Base-by-base conservation (phyloP, 148 eudicot species). In the Suaeda aralocaspica region DNA sequence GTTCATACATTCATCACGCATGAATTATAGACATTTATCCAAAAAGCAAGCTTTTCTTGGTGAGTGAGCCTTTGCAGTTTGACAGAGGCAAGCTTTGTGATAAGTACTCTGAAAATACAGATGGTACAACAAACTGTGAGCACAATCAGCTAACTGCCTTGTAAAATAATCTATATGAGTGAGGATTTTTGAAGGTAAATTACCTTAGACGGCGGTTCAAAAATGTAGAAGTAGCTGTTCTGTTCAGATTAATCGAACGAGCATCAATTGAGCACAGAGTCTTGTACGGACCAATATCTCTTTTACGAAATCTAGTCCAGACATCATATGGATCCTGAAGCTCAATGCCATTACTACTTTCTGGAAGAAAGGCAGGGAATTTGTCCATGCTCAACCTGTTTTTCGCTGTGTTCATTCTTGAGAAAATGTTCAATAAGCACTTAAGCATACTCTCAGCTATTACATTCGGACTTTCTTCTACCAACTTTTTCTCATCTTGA, bases 1-100 rank as follows among this genome's bases (percentile, higher is more conserved):
- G 50, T 50, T 59, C 89, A 55, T 88, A 90, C 96, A 80, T 88
- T 90, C 93, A 90, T 86, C 88, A 90, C 83, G 82, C 93, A 90
- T 0, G 93, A 86, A 80, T 90, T 90, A 65, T 90, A 86, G 51
- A 84, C 82, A 76, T 90, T 90, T 62, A 90, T 86, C 96, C 96
- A 90, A 68, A 88, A 90, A 45, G 96, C 93, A 66, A 90, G 91
- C 80, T 84, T 88, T 68, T 84, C 91, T 70, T 88, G 96, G 70
- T 86, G 96, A 34, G 71, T 83, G 9, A 84, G 88, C 48, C 83
- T 81, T 64, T 83, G 78, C 72, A 86, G 79, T 29, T 80, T 76
- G 57, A 80, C 83, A 5, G 76, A 75, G 34, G 88, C 87, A 56
- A 90, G 86, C 82, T 83, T 88, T 29, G 65, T 78, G 18, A 90